These are phyloP conservation scores for Yarrowia porcina DNA, from an alignment of 805 yeast species.

Conservation along the genomic window DNA sequence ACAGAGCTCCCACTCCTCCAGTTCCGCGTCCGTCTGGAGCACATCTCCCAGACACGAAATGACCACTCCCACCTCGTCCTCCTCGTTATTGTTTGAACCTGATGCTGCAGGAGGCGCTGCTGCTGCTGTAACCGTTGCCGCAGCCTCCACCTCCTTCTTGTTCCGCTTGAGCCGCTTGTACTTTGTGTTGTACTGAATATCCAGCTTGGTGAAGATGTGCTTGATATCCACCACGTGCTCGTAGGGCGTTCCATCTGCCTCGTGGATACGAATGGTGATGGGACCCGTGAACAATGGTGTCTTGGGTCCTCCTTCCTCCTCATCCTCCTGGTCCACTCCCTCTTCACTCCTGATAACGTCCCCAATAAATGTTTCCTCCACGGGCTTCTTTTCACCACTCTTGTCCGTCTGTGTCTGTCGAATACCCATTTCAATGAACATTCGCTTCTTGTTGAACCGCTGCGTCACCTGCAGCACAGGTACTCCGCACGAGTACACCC, in stretches of 20 bases:
- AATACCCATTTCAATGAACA: constrained; percentile 91
- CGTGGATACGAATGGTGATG: constrained; percentile 94
- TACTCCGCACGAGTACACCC: constrained; percentile 87
- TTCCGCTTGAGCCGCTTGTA: constrained; percentile 75
- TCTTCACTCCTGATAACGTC: constrained; percentile 41
- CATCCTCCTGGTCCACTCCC: constrained; percentile 16
- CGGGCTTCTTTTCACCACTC: constrained; percentile 31
- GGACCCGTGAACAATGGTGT: constrained; percentile 71
- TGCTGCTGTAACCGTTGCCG: constrained; percentile 2
- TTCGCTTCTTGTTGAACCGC: constrained; percentile 86
- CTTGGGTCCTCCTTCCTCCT: constrained; percentile 27
- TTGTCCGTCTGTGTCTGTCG: constrained; percentile 81
- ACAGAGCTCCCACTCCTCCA: constrained; percentile 65
- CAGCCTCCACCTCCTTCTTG: constrained; percentile 40
- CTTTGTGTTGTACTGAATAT: constrained; percentile 92
- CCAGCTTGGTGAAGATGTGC: constrained; percentile 79
- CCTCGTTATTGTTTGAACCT: constrained; percentile 36
- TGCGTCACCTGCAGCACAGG: constrained; percentile 89
- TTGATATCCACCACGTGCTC: constrained; percentile 93
- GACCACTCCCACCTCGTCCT: constrained; percentile 41
- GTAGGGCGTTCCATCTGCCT: constrained; percentile 97
- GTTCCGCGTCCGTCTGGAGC: constrained; percentile 56
- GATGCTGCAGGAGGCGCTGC: constrained; percentile 23
- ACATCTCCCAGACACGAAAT: constrained; percentile 74
- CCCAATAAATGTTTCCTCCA: constrained; percentile 39